Evolutionary conservation across 768 basidiomycete genomes (phyloP), one percentile per base, ranked within the genome.

Genomic region (Russula dissimulans): DNA sequence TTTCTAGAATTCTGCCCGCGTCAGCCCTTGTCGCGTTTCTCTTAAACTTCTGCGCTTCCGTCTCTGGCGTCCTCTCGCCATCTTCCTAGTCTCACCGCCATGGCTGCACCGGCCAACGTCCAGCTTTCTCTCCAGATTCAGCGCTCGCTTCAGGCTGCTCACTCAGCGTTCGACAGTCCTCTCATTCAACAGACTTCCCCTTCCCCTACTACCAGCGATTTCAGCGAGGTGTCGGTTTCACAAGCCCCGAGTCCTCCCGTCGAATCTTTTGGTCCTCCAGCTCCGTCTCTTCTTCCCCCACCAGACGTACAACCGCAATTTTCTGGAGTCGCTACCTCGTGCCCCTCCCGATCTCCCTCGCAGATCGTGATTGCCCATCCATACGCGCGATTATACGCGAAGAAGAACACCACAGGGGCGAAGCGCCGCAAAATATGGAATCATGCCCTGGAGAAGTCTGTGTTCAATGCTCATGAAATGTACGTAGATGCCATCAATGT

Each of bases 351-450:
- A 18, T 45, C 45, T 9, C 57, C 49, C 29, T 62, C 60, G 42
- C 41, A 65, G 53, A 51, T 73, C 50, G 68, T 71, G 59, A 77
- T 86, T 57, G 73, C 79, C 0, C 85, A 87, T 61, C 86, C 86
- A 0, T 88, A 88, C 62, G 83, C 86, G 5, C 81, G 86, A 57
- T 77, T 87, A 10, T 80, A 81, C 63, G 83, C 84, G 4, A 84
- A 83, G 68, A 67, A 69, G 59, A 82, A 82, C 48, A 59, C 50
- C 14, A 78, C 81, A 50, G 79, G 79, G 50, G 76, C 79, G 5
- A 88, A 88, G 71, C 81, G 84, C 4, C 79, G 87, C 17, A 85
- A 83, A 68, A 85, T 86, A 15, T 90, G 88, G 88, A 85, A 84
- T 51, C 88, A 88, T 63, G 81, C 82, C 1, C 79, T 88, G 59